Evolutionary conservation across 345 rosid species (phyloP).

Genomic region (Sisymbrium altissimum): DNA sequence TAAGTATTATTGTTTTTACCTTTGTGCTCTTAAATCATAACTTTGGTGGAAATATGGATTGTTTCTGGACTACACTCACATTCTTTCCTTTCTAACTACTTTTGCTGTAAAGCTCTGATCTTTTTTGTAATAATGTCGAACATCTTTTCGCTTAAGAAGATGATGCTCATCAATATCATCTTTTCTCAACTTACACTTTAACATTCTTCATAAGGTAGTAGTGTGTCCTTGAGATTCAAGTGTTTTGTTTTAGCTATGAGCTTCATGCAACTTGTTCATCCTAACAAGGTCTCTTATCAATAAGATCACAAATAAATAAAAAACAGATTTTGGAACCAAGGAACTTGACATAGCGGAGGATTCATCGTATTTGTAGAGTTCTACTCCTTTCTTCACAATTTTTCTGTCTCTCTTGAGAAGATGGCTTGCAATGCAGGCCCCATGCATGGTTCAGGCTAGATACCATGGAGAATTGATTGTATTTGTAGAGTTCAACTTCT

Average conservation of each 20-base stretch:
- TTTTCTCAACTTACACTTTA: conserved; percentile 4
- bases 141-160: conserved; percentile 9
- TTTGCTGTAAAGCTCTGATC: conserved; percentile 30
- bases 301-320: not conserved
- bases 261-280: conserved; percentile 13
- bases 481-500: not conserved
- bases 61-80: conserved; percentile 33
- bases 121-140: not conserved
- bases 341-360: not conserved
- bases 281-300: not conserved
- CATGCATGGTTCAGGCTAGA: not conserved
- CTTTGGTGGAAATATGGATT: conserved; percentile 39
- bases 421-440: not conserved
- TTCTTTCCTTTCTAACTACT: conserved; percentile 40
- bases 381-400: not conserved
- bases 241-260: not conserved
- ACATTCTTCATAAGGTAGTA: not conserved
- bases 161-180: not conserved
- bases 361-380: not conserved
- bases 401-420: not conserved
- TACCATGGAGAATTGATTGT: not conserved
- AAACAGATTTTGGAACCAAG: not conserved
- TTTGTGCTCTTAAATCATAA: conserved; percentile 35
- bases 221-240: not conserved
- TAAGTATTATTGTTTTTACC: conserved; percentile 42